Evolutionary conservation across 139 green algal genomes (phyloP), one percentile per base, ranked within the genome.

Genomic region (Coelastrella sp.): DNA sequence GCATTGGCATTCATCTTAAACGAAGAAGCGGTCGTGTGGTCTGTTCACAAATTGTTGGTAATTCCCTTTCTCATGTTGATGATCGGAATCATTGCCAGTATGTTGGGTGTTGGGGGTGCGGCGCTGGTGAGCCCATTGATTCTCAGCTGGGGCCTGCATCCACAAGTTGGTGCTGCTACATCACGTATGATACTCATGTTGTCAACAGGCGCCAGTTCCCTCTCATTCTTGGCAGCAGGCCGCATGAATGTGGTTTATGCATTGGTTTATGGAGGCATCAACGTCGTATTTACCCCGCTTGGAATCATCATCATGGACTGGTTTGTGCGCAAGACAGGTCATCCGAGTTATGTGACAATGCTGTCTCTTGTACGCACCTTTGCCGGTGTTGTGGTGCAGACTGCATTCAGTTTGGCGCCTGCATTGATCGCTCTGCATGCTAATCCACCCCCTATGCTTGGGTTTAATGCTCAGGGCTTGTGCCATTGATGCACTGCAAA

Each of bases 161-260:
- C 82, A 14, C 82, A 88, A 63, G 82, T 79, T 17, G 82, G n/a
- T 9, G 82, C 82, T 6, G 82, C 63, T n/a, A 88, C 63, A 63
- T 75, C 49, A 63, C 78, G 78, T 25, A 24, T 88, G 8, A 59
- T 88, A 63, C 25, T 88, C 63, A 65, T 88, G 7, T 24, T 88
- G 82, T 75, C 72, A 12, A 88, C 82, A 35, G 82, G 63, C 4
- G 82, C 63, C 24, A 49, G 63, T 61, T 63, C 49, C 6, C 20
- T 88, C 27, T 88, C 82, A 11, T 88, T 88, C 82, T 63, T 88
- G 0, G 82, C 82, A 14, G n/a, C 58, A 17, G 65, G 82, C 25
- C 70, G 27, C 65, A 78, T 88, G 22, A 88, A 88, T 6, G 63
- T 79, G 15, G 25, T 20, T 10, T 88, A 88, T 59, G 57, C 72